phyloP scores from a whole-genome alignment of 164 flowering plant genomes.

The Amborella trichopoda region DNA sequence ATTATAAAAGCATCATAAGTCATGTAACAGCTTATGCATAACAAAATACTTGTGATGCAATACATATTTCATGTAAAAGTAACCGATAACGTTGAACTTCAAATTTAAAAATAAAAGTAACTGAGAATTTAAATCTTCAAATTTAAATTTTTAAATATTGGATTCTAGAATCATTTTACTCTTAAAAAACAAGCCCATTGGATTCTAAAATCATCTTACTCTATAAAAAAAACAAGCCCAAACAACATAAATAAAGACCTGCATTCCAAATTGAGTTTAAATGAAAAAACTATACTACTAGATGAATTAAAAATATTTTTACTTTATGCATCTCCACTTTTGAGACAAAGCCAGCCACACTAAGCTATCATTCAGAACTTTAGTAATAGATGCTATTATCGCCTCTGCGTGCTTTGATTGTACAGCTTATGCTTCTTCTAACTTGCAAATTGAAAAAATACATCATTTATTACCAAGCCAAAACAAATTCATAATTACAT shows the following conservation, averaged over 20 bases:
- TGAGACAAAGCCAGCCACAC: slow-evolving; percentile 52
- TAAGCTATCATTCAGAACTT: slow-evolving; percentile 56
- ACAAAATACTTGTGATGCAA: neutral
- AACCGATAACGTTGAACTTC: slow-evolving; percentile 63
- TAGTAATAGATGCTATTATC: slow-evolving; percentile 46
- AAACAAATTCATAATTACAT: too few relatives aligned
- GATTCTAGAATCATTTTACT: slow-evolving; percentile 48
- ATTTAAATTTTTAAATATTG: slow-evolving; percentile 45
- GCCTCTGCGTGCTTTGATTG: slow-evolving; percentile 69
- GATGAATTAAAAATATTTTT: slow-evolving; percentile 19
- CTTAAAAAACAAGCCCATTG: too few relatives aligned
- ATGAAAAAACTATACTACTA: neutral
- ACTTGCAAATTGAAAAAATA: too few relatives aligned
- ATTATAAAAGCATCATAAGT: too few relatives aligned
- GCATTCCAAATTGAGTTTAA: neutral
- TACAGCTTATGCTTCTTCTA: slow-evolving; percentile 36
- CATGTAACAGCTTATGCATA: neutral
- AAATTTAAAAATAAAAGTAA: too few relatives aligned
- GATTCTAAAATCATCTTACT: too few relatives aligned
- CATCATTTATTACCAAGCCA: too few relatives aligned
- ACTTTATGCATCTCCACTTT: slow-evolving; percentile 50
- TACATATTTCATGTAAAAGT: slow-evolving; percentile 7
- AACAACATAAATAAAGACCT: neutral
- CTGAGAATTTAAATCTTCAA: too few relatives aligned
- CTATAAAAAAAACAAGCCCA: slow-evolving; percentile 13